Conservation (phyloP, 176 grass and related monocot genomes). For the Poa pratensis region DNA sequence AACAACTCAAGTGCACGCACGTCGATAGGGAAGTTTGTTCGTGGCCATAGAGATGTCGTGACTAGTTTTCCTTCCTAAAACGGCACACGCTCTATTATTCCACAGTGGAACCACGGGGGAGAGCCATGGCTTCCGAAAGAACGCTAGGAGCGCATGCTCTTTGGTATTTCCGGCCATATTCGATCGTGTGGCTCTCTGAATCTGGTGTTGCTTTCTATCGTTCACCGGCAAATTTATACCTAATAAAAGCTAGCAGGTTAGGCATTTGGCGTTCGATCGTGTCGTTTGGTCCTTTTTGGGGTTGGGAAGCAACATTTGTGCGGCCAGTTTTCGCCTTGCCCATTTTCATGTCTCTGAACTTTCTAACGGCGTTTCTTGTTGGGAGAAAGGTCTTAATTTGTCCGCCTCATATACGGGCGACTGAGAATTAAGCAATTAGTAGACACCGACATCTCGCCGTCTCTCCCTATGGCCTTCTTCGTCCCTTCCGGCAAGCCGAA, state of each 20-base stretch:
- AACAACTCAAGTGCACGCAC: no score
- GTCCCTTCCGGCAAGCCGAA: no score
- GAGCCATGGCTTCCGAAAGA: background rate
- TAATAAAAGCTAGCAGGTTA: background rate
- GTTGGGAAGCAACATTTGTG: background rate
- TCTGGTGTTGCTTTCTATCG: background rate
- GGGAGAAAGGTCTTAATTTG: no score
- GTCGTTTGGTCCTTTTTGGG: background rate
- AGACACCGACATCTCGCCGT: no score
- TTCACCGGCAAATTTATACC: background rate
- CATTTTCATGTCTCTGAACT: background rate
- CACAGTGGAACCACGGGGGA: background rate
- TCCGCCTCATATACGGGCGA: no score
- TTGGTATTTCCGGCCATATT: background rate
- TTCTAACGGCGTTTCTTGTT: no score
- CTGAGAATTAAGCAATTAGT: no score
- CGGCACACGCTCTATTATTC: background rate
- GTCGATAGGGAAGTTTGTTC: background rate
- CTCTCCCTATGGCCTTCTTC: no score
- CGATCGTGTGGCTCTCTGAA: constrained; percentile 24
- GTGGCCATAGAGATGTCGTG: background rate
- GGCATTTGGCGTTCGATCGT: background rate
- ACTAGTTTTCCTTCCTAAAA: background rate
- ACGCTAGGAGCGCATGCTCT: background rate
- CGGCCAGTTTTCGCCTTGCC: background rate